Evolutionary conservation across 805 yeast genomes (phyloP).

Genomic region (Isabelozyma heimii): DNA sequence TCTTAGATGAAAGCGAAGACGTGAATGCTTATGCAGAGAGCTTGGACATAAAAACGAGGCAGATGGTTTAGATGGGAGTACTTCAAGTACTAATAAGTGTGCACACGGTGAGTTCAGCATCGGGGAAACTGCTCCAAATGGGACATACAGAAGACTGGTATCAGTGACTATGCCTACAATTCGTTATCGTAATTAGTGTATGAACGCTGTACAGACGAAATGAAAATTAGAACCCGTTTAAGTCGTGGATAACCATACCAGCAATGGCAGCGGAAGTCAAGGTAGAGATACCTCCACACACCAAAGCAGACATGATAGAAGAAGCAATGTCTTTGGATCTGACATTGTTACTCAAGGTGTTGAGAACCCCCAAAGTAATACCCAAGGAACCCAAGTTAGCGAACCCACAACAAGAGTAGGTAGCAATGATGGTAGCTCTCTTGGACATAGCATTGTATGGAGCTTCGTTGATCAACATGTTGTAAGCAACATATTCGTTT

Average conservation of each 20-base stretch:
- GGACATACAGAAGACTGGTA: too few species aligned
- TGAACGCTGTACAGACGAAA: not conserved
- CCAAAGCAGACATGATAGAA: constrained; percentile 46
- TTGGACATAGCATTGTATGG: constrained; percentile 46
- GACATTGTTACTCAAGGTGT: constrained; percentile 51
- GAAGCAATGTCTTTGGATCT: constrained; percentile 46
- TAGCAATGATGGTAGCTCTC: constrained; percentile 55
- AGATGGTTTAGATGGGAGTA: too few species aligned
- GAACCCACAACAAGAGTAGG: constrained; percentile 63
- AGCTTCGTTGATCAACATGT: constrained; percentile 36
- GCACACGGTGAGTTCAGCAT: too few species aligned
- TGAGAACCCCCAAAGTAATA: constrained; percentile 58
- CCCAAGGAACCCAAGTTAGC: constrained; percentile 63
- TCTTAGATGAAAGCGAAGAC: too few species aligned
- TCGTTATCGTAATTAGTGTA: not conserved
- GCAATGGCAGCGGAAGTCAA: constrained; percentile 57
- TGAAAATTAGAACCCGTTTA: constrained; percentile 19
- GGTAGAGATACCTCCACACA: constrained; percentile 54
- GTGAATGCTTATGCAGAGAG: too few species aligned
- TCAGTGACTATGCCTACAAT: too few species aligned
- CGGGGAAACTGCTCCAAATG: too few species aligned
- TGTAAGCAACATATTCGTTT: constrained; percentile 59
- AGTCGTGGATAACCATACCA: constrained; percentile 59
- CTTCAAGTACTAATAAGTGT: too few species aligned
- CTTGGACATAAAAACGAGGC: too few species aligned